These are phyloP conservation scores for Quercus phellos DNA, from an alignment of 331 rosid genomes.

Conservation along the genomic window DNA sequence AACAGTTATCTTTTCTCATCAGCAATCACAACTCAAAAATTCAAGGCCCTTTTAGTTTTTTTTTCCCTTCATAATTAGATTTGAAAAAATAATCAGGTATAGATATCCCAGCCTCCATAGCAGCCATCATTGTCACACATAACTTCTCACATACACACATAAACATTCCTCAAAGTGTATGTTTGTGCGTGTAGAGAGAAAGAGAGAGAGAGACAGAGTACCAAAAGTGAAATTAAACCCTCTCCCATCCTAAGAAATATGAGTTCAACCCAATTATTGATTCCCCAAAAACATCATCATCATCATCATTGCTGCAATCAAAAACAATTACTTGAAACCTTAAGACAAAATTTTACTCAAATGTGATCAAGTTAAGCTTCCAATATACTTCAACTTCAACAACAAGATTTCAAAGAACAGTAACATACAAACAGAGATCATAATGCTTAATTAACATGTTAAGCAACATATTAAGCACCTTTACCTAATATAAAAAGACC, in stretches of 20 bases:
- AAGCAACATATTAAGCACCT: not conserved
- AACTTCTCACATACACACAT: not conserved
- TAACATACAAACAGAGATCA: not conserved
- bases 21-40: not conserved
- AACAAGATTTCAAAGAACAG: not conserved
- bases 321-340: not conserved
- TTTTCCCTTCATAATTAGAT: not conserved
- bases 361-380: not conserved
- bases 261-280: not conserved
- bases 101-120: not conserved
- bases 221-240: not conserved
- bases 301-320: not conserved
- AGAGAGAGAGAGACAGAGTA: not conserved
- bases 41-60: not conserved
- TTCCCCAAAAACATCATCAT: not conserved
- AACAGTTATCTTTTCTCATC: not conserved
- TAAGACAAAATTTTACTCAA: not conserved
- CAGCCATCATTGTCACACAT: not conserved
- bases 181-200: not conserved
- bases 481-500: not conserved
- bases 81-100: not conserved
- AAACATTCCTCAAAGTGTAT: not conserved
- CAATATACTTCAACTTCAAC: not conserved
- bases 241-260: not conserved
- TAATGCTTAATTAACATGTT: not conserved